Percentiles rank a stretch among this genome's conserved stretches.
These are phyloP conservation scores for Bipolaris zeicola DNA, from an alignment of 2,329 filamentous ascomycete genomes.

Conservation along the genomic window DNA sequence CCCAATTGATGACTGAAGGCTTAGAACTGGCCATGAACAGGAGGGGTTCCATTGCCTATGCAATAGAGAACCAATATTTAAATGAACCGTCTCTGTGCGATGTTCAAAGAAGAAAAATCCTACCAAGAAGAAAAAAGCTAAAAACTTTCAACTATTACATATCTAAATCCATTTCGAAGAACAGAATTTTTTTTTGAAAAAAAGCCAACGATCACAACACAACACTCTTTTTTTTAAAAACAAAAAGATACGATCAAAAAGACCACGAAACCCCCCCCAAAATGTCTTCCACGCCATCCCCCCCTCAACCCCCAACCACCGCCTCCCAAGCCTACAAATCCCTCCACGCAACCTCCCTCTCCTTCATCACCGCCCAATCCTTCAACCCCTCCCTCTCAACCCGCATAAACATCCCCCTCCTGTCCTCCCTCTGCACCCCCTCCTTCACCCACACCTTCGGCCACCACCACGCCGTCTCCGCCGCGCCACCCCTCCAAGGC, in stretches of 20 bases:
- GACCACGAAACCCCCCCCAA: too few relatives aligned
- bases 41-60: too few relatives aligned
- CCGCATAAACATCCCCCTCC: constrained; percentile 21
- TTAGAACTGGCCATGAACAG: too few relatives aligned
- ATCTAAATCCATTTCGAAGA: background rate
- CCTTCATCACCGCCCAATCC: constrained; percentile 23
- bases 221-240: too few relatives aligned
- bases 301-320: background rate
- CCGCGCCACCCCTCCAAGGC: constrained; percentile 27
- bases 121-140: too few relatives aligned
- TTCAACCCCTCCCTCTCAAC: constrained; percentile 1
- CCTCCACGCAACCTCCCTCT: constrained; percentile 21
- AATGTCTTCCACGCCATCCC: background rate
- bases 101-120: background rate
- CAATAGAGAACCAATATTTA: background rate
- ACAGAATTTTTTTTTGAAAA: too few relatives aligned
- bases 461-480: constrained; percentile 36
- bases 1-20: background rate
- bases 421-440: constrained; percentile 24
- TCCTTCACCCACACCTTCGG: constrained; percentile 36
- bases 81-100: background rate
- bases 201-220: background rate
- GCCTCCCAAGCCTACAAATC: constrained; percentile 16
- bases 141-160: background rate
- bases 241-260: too few relatives aligned